Percentiles rank a stretch among this genome's conserved stretches.
phyloP scores from a whole-genome alignment of 352 stramenopile genomes.

The Aphanomyces invadans region DNA sequence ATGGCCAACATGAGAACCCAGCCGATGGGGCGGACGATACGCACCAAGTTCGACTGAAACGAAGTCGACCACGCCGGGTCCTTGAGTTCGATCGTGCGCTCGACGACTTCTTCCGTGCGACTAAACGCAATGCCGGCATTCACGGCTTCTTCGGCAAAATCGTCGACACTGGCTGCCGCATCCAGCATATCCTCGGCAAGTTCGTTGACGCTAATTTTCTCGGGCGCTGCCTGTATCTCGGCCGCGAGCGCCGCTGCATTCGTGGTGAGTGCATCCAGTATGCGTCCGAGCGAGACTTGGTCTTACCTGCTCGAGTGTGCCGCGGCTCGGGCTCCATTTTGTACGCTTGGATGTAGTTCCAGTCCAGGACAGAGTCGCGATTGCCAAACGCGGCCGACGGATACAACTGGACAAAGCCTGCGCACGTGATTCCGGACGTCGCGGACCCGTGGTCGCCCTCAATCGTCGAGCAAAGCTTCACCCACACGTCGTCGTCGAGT shows the following conservation, averaged over 20 bases:
- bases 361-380: conserved; percentile 39
- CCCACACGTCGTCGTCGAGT: conserved; percentile 39
- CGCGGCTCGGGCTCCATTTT: conserved; percentile 39
- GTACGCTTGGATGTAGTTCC: conserved; percentile 53
- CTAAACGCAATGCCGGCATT: conserved; percentile 1
- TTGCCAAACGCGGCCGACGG: conserved; percentile 33
- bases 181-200: conserved; percentile 39
- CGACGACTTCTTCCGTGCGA: not conserved
- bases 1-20: no score
- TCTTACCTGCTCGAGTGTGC: conserved; percentile 14
- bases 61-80: not conserved
- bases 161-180: conserved; percentile 29
- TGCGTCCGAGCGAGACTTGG: no score
- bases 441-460: conserved; percentile 29
- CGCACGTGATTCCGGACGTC: conserved; percentile 27
- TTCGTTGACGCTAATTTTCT: conserved; percentile 45
- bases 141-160: conserved; percentile 30
- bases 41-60: not conserved
- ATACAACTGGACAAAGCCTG: conserved; percentile 41
- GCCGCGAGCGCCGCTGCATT: conserved; percentile 41
- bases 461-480: conserved; percentile 35
- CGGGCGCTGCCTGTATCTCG: conserved; percentile 36
- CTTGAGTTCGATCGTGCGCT: not conserved
- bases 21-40: not conserved
- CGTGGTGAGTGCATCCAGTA: no score